phyloP scores from a whole-genome alignment of 306 rosid species.

The Acacia confusa region DNA sequence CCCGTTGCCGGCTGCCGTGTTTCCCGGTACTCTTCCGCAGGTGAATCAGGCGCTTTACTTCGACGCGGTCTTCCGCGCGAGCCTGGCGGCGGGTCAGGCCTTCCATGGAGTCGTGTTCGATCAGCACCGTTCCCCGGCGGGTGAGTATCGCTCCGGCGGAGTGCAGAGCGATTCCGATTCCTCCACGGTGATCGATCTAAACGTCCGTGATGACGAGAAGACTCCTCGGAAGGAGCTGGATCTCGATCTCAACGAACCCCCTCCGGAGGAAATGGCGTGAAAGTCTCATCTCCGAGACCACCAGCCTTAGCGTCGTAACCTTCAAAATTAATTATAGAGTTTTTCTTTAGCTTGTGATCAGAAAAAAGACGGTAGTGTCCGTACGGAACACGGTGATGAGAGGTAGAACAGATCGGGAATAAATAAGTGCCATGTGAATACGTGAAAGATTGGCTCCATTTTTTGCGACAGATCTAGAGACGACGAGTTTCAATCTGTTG shows the following conservation, averaged over 20 bases:
- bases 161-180: slow-evolving; percentile 68
- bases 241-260: slow-evolving; percentile 63
- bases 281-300: not conserved
- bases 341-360: slow-evolving; percentile 28
- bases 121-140: not conserved
- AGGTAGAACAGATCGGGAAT: not conserved
- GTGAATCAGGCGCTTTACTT: slow-evolving; percentile 43
- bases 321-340: slow-evolving; percentile 27
- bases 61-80: slow-evolving; percentile 51
- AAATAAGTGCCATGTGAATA: slow-evolving; percentile 40
- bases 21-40: slow-evolving; percentile 32
- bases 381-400: not conserved
- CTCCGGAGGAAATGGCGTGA: slow-evolving; percentile 46
- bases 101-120: slow-evolving; percentile 32
- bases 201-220: slow-evolving; percentile 26
- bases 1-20: slow-evolving; percentile 23
- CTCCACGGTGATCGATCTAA: slow-evolving; percentile 65
- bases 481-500: slow-evolving; percentile 43
- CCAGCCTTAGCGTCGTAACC: not conserved
- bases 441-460: slow-evolving; percentile 29
- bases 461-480: slow-evolving; percentile 49
- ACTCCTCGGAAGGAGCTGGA: slow-evolving; percentile 23
- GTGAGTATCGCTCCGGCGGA: slow-evolving; percentile 29
- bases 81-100: slow-evolving; percentile 35
- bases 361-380: slow-evolving; percentile 15